Base-by-base conservation (phyloP, 352 stramenopile genomes). In the Globisporangium yorkense region DNA sequence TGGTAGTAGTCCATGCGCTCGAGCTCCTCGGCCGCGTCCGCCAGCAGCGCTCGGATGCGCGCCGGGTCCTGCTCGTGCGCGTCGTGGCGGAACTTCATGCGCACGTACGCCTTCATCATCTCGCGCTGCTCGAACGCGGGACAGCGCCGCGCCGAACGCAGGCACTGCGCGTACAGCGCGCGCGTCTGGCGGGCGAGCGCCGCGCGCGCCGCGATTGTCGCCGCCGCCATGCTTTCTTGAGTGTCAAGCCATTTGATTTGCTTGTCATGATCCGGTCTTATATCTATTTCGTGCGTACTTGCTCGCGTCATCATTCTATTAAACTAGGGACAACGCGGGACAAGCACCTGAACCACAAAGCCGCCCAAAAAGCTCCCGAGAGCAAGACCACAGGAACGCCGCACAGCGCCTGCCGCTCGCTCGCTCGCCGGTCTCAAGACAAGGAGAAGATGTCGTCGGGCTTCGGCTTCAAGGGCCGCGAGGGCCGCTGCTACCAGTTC, bases 401-500 rank as follows among this genome's bases (percentile, higher is more conserved):
- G 24, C 24, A 48, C 6, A 53, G 40, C 31, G 21, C 29, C 8
- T 27, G 24, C 24, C 39, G 16, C 39, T 43, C 39, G 39, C 24
- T 27, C 24, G 24, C 39, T 43, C 24, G 24, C 24, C 24, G 24
- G 24, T 27, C 24, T 27, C 24, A 27, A 27, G 24, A 27, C 24
- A 37, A 46, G 7, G 39, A 41, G 40, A 75, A 46, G 53, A 98
- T 98, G 94, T 95, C 92, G 71, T 97, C 89, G 61, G 94, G 92
- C 71, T 97, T 96, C 64, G 89, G 94, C 75, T 91, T 98, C 61
- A 96, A 96, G 62, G 92, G 92, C 65, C 79, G 80, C 37, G 80
- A 96, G 51, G 88, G 92, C 62, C 80, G 94, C 47, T 98, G 94
- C 85, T 97, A 97, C 77, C 79, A 77, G 57, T 98, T 98, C 74